Evolutionary conservation across 2,329 filamentous ascomycete species (phyloP), one percentile per base, ranked within the genome.

Genomic region (Magnaporthiopsis poae): DNA sequence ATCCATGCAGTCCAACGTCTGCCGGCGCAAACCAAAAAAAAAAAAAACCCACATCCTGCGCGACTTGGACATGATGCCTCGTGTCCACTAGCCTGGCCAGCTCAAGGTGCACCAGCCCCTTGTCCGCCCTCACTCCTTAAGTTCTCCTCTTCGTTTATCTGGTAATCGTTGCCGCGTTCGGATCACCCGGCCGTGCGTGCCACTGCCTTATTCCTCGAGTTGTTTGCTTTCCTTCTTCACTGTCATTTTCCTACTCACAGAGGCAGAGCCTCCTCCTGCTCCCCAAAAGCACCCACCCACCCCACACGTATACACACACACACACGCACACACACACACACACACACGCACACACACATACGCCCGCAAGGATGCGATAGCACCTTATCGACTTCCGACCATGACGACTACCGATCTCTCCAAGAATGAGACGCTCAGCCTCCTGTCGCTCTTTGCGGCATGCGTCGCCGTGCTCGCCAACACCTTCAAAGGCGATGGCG

Each of bases 401-500:
- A 61, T 61, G 60, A n/a, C 46, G 3, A 56, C 46, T 25, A 56
- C 46, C 46, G n/a, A 66, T 46, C 84, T 88, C 70, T 82, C 85
- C 65, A 76, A 76, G 69, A 74, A 75, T 65, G 86, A 88, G 75
- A 79, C 81, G n/a, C 73, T 85, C 69, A 76, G 77, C 65, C 83
- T 88, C 69, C 73, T 90, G 70, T 80, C 86, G 25, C 79, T 96
- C 66, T 85, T 87, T 61, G 82, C 86, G 70, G 87, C 86, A 66
- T 92, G 90, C 73, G 75, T 90, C 71, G 87, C 86, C 67, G 82
- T 97, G 70, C 84, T 98, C 69, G 81, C 84, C 69, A 94, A 94
- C 76, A 91, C 92, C 59, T 89, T 97, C 74, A 86, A 88, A 68
- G 90, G 87, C 71, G 90, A 96, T 77, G 93, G 92, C 70, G 92